Percentiles rank a stretch among this genome's conserved stretches.
Evolutionary conservation across 225 moss, liverwort and hornwort species (phyloP).

Genomic region (Neckera pumila): DNA sequence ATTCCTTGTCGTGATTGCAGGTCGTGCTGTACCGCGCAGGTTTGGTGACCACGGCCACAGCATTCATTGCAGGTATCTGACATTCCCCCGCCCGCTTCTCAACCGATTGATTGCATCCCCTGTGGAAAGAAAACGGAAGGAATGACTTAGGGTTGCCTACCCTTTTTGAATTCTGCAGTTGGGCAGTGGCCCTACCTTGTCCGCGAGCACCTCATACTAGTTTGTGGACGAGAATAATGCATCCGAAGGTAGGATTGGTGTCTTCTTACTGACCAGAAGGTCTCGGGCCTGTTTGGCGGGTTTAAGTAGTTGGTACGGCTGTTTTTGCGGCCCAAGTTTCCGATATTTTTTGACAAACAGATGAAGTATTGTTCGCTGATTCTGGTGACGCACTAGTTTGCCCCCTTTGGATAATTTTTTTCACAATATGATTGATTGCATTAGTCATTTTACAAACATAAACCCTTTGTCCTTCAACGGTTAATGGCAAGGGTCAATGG

Average conservation of each 20-base stretch:
- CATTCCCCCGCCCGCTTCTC: not conserved
- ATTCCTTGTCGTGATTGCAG: conserved; percentile 22
- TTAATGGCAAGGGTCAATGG: not conserved
- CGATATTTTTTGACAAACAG: not conserved
- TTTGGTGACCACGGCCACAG: conserved; percentile 62
- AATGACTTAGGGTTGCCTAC: not conserved
- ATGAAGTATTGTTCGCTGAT: not conserved
- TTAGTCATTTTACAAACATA: not conserved
- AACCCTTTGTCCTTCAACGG: not conserved
- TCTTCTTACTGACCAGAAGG: not conserved
- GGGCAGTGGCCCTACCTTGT: not conserved
- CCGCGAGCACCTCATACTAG: not conserved
- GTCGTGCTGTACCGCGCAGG: conserved; percentile 81
- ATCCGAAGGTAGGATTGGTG: not conserved
- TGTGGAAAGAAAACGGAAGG: not conserved
- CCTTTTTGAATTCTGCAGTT: not conserved
- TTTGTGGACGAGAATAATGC: not conserved
- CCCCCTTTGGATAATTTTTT: not conserved
- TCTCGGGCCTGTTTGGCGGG: not conserved
- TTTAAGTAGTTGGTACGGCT: not conserved
- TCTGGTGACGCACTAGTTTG: not conserved
- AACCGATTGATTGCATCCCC: not conserved
- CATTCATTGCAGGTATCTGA: conserved; percentile 42
- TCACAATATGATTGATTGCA: not conserved
- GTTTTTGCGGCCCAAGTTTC: not conserved